Percentiles rank a stretch among this genome's conserved stretches.
phyloP scores from a whole-genome alignment of 2,329 filamentous ascomycete species.

The Aureobasidium sp. region DNA sequence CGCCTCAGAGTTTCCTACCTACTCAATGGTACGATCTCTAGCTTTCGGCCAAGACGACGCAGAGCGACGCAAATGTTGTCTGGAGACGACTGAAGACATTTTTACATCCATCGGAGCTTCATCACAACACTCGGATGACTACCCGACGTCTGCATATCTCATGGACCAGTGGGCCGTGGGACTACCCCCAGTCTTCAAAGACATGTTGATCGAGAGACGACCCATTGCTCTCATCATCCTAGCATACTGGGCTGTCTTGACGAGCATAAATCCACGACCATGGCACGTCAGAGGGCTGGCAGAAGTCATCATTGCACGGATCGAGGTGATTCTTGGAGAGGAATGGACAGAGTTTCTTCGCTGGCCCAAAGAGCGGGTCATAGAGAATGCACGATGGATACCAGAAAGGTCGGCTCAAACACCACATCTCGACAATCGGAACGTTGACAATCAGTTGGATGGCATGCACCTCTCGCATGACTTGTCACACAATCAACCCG shows the following conservation, averaged over 20 bases:
- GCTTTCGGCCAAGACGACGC: constrained; percentile 5
- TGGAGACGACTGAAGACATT: not conserved
- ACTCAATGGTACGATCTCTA: not conserved
- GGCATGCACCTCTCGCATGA: not conserved
- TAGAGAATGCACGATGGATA: not conserved
- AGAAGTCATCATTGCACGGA: not conserved
- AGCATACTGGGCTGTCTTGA: constrained; percentile 7
- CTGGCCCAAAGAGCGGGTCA: constrained; percentile 3
- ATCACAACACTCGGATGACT: not conserved
- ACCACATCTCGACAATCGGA: not conserved
- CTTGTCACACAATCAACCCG: not conserved
- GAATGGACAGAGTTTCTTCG: constrained; percentile 5
- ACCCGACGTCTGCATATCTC: not conserved
- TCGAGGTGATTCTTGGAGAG: not conserved
- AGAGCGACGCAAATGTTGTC: not conserved
- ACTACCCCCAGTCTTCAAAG: not conserved
- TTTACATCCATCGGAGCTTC: not conserved
- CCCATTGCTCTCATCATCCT: constrained; percentile 10
- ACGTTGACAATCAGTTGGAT: not conserved
- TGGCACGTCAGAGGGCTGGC: constrained; percentile 3
- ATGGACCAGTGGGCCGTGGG: not conserved
- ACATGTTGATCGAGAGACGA: constrained; percentile 1
- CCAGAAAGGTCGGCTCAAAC: not conserved
- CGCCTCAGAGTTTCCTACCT: not conserved
- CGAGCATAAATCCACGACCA: not conserved